Percentiles rank a stretch among this genome's conserved stretches.
Conservation (phyloP, 768 basidiomycete species). For the Lactifluus echinatus region DNA sequence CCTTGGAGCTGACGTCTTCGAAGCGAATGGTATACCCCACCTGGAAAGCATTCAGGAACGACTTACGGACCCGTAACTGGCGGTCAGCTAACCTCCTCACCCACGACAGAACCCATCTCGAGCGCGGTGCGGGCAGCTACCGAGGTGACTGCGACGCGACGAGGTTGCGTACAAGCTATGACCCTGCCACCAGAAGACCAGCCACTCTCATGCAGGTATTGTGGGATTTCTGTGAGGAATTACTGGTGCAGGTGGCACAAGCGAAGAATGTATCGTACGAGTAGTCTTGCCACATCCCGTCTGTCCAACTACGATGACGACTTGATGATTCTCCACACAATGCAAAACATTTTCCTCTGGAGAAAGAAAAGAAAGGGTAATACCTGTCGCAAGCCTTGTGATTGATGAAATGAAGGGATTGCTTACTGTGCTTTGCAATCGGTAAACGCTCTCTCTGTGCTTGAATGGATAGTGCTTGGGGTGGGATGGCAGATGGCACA, state of each 20-base stretch:
- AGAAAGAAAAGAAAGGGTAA: background rate
- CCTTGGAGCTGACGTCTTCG: conserved; percentile 83
- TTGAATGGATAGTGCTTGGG: conserved; percentile 52
- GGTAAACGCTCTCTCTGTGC: conserved; percentile 77
- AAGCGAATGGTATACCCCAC: conserved; percentile 98
- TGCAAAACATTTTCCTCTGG: conserved; percentile 76
- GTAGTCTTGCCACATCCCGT: conserved; percentile 98
- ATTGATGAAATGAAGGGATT: background rate
- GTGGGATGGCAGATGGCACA: conserved; percentile 53
- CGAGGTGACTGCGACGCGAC: conserved; percentile 90
- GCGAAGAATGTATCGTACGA: conserved; percentile 44
- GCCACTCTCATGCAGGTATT: conserved; percentile 89
- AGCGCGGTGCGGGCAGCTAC: conserved; percentile 85
- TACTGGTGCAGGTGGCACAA: background rate
- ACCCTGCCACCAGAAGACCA: conserved; percentile 79
- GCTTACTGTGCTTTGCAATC: conserved; percentile 81
- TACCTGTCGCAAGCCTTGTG: background rate
- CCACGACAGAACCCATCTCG: conserved; percentile 84
- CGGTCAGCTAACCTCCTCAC: conserved; percentile 61
- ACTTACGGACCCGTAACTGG: conserved; percentile 87
- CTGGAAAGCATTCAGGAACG: conserved; percentile 74
- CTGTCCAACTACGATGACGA: conserved; percentile 85
- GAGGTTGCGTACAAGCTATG: conserved; percentile 89
- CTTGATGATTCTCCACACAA: conserved; percentile 74
- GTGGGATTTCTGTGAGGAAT: conserved; percentile 68